phyloP scores from a whole-genome alignment of 176 grass and related monocot species.

The Oropetium thomaeum region DNA sequence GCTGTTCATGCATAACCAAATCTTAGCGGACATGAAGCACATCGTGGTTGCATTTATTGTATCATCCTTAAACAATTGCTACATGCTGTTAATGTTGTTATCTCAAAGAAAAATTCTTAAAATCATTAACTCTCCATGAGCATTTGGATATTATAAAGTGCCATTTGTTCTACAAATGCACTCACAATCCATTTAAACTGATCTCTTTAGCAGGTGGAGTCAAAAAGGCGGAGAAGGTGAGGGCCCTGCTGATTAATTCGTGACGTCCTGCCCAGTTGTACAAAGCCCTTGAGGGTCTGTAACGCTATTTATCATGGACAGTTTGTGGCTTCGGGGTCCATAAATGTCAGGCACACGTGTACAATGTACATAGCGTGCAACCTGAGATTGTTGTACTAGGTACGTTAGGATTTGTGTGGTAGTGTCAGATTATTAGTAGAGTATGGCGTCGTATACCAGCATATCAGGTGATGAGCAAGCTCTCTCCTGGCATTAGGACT shows the following conservation, averaged over 20 bases:
- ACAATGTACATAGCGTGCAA: constrained; percentile 58
- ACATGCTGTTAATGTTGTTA: neutral
- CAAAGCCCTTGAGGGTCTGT: constrained; percentile 49
- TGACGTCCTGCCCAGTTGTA: constrained; percentile 36
- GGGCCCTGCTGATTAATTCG: constrained; percentile 17
- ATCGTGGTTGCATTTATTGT: neutral
- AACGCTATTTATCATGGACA: constrained; percentile 32
- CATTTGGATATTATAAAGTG: neutral
- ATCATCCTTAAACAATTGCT: neutral
- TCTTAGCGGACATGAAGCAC: neutral
- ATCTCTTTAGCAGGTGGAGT: constrained; percentile 58
- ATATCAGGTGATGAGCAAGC: constrained; percentile 29
- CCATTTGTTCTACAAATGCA: neutral
- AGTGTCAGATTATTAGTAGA: constrained; percentile 21
- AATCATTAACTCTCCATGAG: neutral
- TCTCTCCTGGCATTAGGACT: constrained; percentile 25
- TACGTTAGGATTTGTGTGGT: constrained; percentile 29
- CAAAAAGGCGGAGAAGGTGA: constrained; percentile 92
- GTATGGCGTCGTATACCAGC: constrained; percentile 20
- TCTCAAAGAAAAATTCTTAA: neutral
- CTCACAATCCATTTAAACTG: neutral
- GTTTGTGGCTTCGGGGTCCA: constrained; percentile 9
- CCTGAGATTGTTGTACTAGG: constrained; percentile 52
- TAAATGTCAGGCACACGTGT: constrained; percentile 41
- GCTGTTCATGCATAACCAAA: constrained; percentile 18